Percentiles rank a stretch among this genome's conserved stretches.
Conservation (phyloP, 495 filamentous ascomycete genomes). For the Penicillium arizonense region DNA sequence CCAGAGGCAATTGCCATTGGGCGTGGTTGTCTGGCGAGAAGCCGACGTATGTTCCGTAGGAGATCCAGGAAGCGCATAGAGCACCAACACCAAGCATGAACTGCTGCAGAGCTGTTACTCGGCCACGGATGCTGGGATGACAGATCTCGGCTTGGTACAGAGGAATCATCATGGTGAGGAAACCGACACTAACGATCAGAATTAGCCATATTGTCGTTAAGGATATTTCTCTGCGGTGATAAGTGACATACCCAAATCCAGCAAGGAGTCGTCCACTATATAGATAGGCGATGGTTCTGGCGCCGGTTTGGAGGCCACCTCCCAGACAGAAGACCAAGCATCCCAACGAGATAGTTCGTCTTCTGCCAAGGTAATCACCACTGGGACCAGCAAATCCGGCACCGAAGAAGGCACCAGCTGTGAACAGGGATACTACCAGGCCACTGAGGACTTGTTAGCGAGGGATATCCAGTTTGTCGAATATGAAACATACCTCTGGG, state of each 20-base stretch:
- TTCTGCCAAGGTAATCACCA: constrained; percentile 41
- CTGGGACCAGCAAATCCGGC: constrained; percentile 35
- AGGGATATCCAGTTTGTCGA: not conserved
- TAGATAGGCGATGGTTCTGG: constrained; percentile 34
- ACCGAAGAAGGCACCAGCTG: constrained; percentile 45
- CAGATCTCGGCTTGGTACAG: constrained; percentile 47
- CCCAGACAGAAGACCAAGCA: constrained; percentile 44
- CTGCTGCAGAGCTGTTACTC: constrained; percentile 42
- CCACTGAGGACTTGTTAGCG: constrained; percentile 38
- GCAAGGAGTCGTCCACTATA: constrained; percentile 45
- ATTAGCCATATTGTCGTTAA: not conserved
- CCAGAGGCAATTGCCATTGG: constrained; percentile 43
- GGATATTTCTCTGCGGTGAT: not conserved
- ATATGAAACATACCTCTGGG: constrained; percentile 51
- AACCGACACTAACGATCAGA: constrained; percentile 48
- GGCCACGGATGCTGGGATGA: constrained; percentile 43
- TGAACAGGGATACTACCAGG: constrained; percentile 68
- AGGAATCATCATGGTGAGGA: constrained; percentile 54
- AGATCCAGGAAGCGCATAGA: constrained; percentile 41
- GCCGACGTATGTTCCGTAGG: constrained; percentile 48
- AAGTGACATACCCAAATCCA: constrained; percentile 53
- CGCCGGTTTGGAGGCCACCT: constrained; percentile 42
- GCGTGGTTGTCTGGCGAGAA: constrained; percentile 42
- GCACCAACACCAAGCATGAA: constrained; percentile 46
- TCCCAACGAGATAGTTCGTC: constrained; percentile 43